Conservation (phyloP, 2,329 filamentous ascomycete genomes). For the Ophiosphaerella herpotricha region DNA sequence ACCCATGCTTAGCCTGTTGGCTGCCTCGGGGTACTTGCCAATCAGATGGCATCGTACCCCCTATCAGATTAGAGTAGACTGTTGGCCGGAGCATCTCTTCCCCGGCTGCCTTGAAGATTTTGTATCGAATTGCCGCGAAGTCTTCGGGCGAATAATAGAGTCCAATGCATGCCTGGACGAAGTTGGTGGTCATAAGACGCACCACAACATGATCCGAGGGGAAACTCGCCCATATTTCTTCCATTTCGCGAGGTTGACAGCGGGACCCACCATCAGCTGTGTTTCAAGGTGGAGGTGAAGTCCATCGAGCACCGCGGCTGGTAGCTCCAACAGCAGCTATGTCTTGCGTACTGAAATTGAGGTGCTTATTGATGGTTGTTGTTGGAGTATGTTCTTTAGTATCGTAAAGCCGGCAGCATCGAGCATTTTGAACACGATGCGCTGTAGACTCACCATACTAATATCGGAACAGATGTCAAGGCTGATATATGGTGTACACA, state of each 20-base stretch:
- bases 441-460: conserved; percentile 14
- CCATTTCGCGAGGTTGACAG: conserved; percentile 16
- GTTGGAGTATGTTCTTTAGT: conserved; percentile 5
- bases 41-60: too few species aligned
- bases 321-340: conserved; percentile 27
- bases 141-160: conserved; percentile 11
- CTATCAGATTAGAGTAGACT: too few species aligned
- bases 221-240: conserved; percentile 21
- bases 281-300: conserved; percentile 20
- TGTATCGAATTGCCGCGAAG: conserved; percentile 6
- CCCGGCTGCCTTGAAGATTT: conserved; percentile 9
- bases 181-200: conserved; percentile 21
- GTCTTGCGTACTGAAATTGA: conserved; percentile 23
- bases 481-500: conserved; percentile 16
- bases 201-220: conserved; percentile 11
- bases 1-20: background rate
- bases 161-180: conserved; percentile 11
- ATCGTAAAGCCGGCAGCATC: conserved; percentile 11
- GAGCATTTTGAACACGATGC: conserved; percentile 27
- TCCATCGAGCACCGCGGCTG: conserved; percentile 12
- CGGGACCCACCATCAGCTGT: conserved; percentile 12
- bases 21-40: too few species aligned
- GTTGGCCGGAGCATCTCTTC: too few species aligned
- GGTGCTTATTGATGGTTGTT: conserved; percentile 7
- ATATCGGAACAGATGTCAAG: conserved; percentile 27